Evolutionary conservation across 805 yeast genomes (phyloP), one percentile per base, ranked within the genome.

Genomic region (Spencermartinsiella europaea): DNA sequence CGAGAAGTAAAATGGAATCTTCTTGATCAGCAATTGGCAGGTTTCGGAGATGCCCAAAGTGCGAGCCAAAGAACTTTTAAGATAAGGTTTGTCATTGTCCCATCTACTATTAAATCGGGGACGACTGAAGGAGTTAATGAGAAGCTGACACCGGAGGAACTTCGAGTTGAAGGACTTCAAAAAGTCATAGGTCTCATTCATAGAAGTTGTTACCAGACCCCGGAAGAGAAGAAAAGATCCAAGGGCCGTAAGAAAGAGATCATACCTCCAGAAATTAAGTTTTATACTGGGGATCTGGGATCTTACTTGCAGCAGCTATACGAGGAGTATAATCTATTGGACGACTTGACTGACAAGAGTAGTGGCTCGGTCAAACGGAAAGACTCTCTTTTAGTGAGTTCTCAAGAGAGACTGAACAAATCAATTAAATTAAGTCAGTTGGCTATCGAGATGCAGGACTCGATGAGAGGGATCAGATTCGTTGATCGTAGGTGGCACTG

Each of bases 401-500:
- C 43, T 46, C 53, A 47, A 47, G 64, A 54, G 54, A 60, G 67
- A 38, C 72, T 81, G 48, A 73, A 71, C 44, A 79, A 74, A 52
- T 67, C 68, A 17, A 73, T 81, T 3, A 72, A 77, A 21, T 57
- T 83, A 2, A 38, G 63, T 0, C 77, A 73, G 17, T 63, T 91
- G 21, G 84, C 89, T 0, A 67, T 67, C 2, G 86, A 83, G 45
- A 61, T 91, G 42, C 95, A 83, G 56, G 76, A 83, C 3, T 70
- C 74, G 1, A 54, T 52, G 17, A 71, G 74, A 39, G 90, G 89
- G 5, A 66, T 91, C 5, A 73, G 71, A 17, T 70, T 93, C 33
- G 80, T 77, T 1, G 95, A 88, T 56, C 72, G 97, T 55, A 76
- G 82, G 28, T 91, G 99, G 99, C 98, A 91, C 63, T 80, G 90